Percentiles rank a stretch among this genome's conserved stretches.
These are phyloP conservation scores for Russula dissimulans DNA, from an alignment of 768 basidiomycete species.

Conservation along the genomic window DNA sequence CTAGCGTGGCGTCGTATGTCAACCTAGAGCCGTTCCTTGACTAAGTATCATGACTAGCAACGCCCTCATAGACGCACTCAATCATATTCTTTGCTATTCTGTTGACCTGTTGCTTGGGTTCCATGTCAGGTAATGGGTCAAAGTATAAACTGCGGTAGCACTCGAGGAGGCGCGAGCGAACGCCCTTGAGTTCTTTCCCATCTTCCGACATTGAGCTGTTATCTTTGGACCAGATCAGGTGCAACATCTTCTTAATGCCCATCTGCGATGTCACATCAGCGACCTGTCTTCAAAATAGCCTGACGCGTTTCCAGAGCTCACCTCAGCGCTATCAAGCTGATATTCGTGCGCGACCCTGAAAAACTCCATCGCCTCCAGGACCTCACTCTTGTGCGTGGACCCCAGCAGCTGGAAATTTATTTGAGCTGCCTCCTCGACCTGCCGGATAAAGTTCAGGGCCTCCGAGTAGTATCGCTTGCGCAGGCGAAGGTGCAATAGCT, in stretches of 20 bases:
- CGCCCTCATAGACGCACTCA: slow-evolving; percentile 46
- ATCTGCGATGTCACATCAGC: slow-evolving; percentile 33
- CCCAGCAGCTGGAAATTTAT: slow-evolving; percentile 71
- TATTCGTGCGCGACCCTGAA: slow-evolving; percentile 79
- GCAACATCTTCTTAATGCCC: slow-evolving; percentile 94
- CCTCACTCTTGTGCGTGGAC: slow-evolving; percentile 77
- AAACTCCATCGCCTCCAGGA: slow-evolving; percentile 81
- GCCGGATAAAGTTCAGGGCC: slow-evolving; percentile 72
- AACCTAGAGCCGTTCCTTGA: slow-evolving; percentile 38
- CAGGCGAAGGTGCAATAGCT: slow-evolving; percentile 57
- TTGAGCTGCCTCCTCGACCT: slow-evolving; percentile 59
- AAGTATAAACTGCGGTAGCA: slow-evolving; percentile 86
- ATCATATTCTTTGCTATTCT: slow-evolving; percentile 96
- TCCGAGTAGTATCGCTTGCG: slow-evolving; percentile 84
- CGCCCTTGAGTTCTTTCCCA: slow-evolving; percentile 74
- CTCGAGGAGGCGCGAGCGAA: slow-evolving; percentile 80
- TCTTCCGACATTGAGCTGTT: slow-evolving; percentile 69
- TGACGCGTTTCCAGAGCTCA: slow-evolving; percentile 24
- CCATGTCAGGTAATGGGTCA: slow-evolving; percentile 63
- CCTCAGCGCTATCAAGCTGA: slow-evolving; percentile 68
- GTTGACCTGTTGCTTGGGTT: slow-evolving; percentile 79
- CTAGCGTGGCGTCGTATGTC: slow-evolving; percentile 86
- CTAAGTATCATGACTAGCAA: neutral
- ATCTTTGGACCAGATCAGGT: slow-evolving; percentile 95
- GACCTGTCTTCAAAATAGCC: neutral